Percentiles rank a stretch among this genome's conserved stretches.
These are phyloP conservation scores for Albifimbria verrucaria DNA, from an alignment of 2,329 filamentous ascomycete species.

Conservation along the genomic window DNA sequence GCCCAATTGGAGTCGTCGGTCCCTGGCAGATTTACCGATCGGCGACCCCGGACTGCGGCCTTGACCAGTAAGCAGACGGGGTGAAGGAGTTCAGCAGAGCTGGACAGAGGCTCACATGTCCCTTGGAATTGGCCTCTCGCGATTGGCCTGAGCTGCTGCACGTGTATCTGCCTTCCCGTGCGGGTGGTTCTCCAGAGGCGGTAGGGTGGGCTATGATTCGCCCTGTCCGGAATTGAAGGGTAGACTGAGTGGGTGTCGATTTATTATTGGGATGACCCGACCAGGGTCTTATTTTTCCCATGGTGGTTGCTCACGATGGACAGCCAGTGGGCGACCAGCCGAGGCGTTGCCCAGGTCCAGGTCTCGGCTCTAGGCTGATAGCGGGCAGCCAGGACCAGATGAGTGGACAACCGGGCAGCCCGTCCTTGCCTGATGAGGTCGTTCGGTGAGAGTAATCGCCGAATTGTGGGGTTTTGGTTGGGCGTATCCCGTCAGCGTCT, in stretches of 20 bases:
- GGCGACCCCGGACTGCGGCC: constrained; percentile 7
- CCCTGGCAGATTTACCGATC: constrained; percentile 22
- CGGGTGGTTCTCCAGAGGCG: neutral
- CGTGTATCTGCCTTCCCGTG: neutral
- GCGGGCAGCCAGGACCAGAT: no score
- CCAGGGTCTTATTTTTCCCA: neutral
- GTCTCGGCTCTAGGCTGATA: no score
- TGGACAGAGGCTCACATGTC: neutral
- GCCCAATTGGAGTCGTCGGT: constrained; percentile 19
- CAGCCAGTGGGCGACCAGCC: neutral
- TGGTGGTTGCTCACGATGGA: neutral
- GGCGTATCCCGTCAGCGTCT: no score
- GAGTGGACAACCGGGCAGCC: no score
- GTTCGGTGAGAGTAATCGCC: no score
- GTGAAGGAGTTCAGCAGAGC: neutral
- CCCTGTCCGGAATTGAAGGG: neutral
- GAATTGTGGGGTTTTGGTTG: no score
- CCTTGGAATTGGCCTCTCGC: neutral
- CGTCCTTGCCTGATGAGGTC: no score
- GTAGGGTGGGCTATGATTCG: neutral
- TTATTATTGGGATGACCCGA: neutral
- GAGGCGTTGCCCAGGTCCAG: no score
- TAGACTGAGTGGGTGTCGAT: no score
- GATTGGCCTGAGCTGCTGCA: neutral
- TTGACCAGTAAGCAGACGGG: neutral